These are phyloP conservation scores for Yamadazyma atmosphaerica DNA, from an alignment of 1,139 yeast genomes.

Conservation along the genomic window DNA sequence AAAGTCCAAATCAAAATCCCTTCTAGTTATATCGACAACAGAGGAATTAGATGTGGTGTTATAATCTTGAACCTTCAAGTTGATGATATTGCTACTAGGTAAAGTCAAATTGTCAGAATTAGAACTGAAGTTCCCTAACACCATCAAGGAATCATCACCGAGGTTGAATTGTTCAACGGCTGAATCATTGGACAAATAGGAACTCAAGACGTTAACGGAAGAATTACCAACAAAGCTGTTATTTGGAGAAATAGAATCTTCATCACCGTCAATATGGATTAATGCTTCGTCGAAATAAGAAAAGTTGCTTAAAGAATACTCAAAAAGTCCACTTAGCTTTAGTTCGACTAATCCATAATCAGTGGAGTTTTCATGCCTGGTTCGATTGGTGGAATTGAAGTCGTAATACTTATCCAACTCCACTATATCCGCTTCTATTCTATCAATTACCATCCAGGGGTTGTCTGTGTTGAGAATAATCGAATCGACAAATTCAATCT, in stretches of 20 bases:
- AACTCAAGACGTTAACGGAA: slow-evolving; percentile 63
- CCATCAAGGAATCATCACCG: slow-evolving; percentile 25
- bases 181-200: slow-evolving; percentile 44
- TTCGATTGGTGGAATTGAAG: slow-evolving; percentile 31
- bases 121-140: slow-evolving; percentile 53
- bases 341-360: slow-evolving; percentile 26
- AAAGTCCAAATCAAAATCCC: slow-evolving; percentile 5
- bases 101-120: slow-evolving; percentile 29
- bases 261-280: slow-evolving; percentile 24
- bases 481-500: slow-evolving; percentile 38
- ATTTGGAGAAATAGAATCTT: slow-evolving; percentile 28
- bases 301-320: slow-evolving; percentile 73
- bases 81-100: slow-evolving; percentile 28
- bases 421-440: slow-evolving; percentile 56
- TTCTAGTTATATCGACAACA: slow-evolving; percentile 13
- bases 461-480: slow-evolving; percentile 24
- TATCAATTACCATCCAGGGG: slow-evolving; percentile 70
- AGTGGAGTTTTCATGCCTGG: slow-evolving; percentile 18
- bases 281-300: slow-evolving; percentile 40
- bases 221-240: slow-evolving; percentile 63
- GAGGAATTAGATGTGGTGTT: slow-evolving; percentile 36
- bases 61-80: slow-evolving; percentile 28
- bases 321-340: slow-evolving; percentile 72
- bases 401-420: slow-evolving; percentile 46
- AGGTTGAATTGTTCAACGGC: slow-evolving; percentile 33